These are phyloP conservation scores for Xylaria sp. DNA, from an alignment of 2,329 filamentous ascomycete species.

Conservation along the genomic window DNA sequence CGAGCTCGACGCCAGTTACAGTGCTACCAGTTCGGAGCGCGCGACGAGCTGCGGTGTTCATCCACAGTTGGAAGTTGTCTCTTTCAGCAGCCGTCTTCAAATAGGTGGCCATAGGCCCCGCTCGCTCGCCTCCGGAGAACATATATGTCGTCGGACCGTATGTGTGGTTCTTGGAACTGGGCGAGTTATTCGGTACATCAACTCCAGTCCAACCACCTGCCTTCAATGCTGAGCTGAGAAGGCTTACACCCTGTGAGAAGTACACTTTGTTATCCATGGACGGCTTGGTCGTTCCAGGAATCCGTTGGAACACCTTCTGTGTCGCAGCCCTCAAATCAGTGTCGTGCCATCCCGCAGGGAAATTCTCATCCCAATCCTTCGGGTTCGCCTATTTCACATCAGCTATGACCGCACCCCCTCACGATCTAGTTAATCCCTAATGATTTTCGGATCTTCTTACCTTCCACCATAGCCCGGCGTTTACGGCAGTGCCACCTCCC, in stretches of 20 bases:
- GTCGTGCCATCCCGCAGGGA: conserved; percentile 73
- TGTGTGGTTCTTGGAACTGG: conserved; percentile 67
- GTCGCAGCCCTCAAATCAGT: conserved; percentile 64
- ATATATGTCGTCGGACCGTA: conserved; percentile 70
- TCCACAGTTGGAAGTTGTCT: conserved; percentile 71
- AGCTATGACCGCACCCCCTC: background rate
- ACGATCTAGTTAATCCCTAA: background rate
- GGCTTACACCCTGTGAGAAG: conserved; percentile 66
- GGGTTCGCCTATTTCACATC: conserved; percentile 56
- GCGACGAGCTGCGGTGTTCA: conserved; percentile 69
- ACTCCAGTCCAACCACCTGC: conserved; percentile 68
- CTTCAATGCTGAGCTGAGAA: conserved; percentile 63
- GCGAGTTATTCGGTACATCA: conserved; percentile 60
- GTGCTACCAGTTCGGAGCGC: conserved; percentile 66
- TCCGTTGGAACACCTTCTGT: conserved; percentile 66
- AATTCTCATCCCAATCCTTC: conserved; percentile 75
- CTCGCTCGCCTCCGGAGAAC: conserved; percentile 68
- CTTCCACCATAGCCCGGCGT: conserved; percentile 72
- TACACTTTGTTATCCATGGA: conserved; percentile 71
- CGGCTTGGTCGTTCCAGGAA: conserved; percentile 70
- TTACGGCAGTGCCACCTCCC: conserved; percentile 70
- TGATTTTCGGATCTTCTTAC: conserved; percentile 35
- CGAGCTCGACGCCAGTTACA: conserved; percentile 71
- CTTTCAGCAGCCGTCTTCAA: conserved; percentile 64
- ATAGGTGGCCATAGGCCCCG: conserved; percentile 73